phyloP scores from a whole-genome alignment of 305 asterid genomes.

The Solanum chacoense region DNA sequence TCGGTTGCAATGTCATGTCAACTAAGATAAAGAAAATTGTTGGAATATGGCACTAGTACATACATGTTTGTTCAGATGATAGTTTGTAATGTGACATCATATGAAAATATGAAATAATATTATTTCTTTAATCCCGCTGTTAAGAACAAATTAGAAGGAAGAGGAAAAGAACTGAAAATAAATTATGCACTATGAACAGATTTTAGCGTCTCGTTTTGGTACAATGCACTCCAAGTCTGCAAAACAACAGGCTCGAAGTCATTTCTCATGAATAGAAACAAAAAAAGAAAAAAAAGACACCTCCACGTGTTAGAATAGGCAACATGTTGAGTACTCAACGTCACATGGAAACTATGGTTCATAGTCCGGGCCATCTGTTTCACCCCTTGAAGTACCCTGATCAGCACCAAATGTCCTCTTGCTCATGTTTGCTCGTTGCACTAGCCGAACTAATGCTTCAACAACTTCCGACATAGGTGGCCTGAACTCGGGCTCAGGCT shows the following conservation, averaged over 20 bases:
- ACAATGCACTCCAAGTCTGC: neutral
- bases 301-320: neutral
- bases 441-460: conserved; percentile 85
- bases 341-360: conserved; percentile 15
- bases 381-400: conserved; percentile 32
- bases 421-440: conserved; percentile 98
- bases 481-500: conserved; percentile 99
- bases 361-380: conserved; percentile 42
- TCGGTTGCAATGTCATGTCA: neutral
- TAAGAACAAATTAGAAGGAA: neutral
- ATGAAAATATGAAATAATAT: neutral
- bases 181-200: conserved; percentile 3
- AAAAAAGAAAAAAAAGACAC: neutral
- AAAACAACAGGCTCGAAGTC: neutral
- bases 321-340: neutral
- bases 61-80: neutral
- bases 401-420: conserved; percentile 85
- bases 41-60: neutral
- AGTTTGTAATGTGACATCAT: neutral
- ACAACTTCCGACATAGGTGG: conserved; percentile 99
- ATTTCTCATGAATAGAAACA: neutral
- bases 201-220: neutral
- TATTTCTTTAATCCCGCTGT: neutral
- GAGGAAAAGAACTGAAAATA: neutral
- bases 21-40: neutral